Evolutionary conservation across 225 moss, liverwort and hornwort genomes (phyloP).

Genomic region (Marchantia paleacea): DNA sequence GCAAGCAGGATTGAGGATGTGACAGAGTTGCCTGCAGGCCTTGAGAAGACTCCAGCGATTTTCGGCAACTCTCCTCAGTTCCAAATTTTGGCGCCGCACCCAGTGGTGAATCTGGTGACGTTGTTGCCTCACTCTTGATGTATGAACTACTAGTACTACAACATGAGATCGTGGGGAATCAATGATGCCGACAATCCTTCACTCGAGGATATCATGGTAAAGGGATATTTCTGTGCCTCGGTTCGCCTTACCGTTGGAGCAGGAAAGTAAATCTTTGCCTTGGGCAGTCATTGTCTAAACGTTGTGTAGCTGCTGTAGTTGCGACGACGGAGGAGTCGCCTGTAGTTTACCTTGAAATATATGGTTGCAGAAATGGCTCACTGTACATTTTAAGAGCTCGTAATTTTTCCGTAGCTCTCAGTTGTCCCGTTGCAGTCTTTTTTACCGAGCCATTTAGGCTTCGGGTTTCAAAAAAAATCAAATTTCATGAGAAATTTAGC

Average conservation of each 20-base stretch:
- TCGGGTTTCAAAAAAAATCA: background rate
- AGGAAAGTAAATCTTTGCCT: background rate
- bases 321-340: background rate
- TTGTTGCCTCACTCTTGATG: background rate
- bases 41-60: background rate
- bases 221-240: background rate
- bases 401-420: constrained; percentile 1
- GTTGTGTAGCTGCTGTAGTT: background rate
- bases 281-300: background rate
- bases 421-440: background rate
- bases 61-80: background rate
- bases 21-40: background rate
- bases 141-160: background rate
- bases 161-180: background rate
- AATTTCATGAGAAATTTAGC: background rate
- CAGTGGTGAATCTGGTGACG: background rate
- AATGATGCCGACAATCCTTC: background rate
- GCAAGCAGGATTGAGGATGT: background rate
- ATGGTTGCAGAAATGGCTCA: constrained; percentile 6
- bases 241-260: background rate
- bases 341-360: background rate
- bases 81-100: background rate
- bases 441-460: background rate
- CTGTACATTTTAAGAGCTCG: background rate
- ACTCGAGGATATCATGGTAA: background rate